phyloP scores from a whole-genome alignment of 164 flowering plant species.

The Magnolia changhungtana region DNA sequence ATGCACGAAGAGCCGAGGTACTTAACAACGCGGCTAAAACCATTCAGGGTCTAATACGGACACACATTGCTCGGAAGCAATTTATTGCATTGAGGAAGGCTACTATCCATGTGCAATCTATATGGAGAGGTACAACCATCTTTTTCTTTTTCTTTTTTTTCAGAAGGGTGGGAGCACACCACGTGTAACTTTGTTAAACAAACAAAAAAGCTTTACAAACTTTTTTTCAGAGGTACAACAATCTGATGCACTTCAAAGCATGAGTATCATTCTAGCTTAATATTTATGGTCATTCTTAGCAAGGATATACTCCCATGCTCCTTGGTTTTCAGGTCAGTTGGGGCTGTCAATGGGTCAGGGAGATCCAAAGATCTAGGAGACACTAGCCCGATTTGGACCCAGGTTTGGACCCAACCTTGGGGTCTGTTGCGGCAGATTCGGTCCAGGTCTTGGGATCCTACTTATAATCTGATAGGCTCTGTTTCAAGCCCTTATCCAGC shows the following conservation, averaged over 20 bases:
- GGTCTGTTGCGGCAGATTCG: background rate
- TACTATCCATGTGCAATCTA: conserved; percentile 51
- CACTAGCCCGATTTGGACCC: background rate
- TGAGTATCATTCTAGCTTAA: conserved; percentile 3
- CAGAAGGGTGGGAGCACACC: background rate
- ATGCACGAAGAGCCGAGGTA: conserved; percentile 60
- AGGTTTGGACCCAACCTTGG: background rate
- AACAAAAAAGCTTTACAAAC: no score
- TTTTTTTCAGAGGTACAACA: background rate
- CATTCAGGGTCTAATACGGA: conserved; percentile 55
- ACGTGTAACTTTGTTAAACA: no score
- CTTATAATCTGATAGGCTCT: background rate
- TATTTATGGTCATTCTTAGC: background rate
- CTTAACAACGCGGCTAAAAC: conserved; percentile 54
- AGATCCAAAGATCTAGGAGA: background rate
- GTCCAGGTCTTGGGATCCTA: background rate
- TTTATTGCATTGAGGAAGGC: conserved; percentile 51
- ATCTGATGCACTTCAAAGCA: conserved; percentile 5
- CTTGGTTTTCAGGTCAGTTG: background rate
- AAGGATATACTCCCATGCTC: background rate
- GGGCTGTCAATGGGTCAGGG: background rate
- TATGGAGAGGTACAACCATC: conserved; percentile 61
- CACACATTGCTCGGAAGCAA: conserved; percentile 51
- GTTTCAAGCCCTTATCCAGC: background rate
- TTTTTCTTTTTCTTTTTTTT: background rate